Evolutionary conservation across 1,139 yeast species (phyloP).

Genomic region (Candida glucosophila): DNA sequence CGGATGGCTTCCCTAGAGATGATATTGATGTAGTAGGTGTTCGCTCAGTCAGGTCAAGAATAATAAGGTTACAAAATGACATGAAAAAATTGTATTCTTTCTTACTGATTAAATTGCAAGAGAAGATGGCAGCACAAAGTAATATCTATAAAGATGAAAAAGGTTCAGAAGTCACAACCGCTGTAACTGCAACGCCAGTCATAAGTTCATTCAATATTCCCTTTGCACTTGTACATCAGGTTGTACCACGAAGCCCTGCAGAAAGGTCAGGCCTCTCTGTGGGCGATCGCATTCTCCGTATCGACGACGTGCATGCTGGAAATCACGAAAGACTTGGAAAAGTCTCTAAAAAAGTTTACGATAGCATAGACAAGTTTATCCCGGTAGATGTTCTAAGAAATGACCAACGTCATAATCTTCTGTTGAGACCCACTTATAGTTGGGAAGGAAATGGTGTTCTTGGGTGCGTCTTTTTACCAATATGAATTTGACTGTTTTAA

Average conservation of each 20-base stretch:
- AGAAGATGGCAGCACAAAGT: conserved; percentile 1
- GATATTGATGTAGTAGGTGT: conserved; percentile 76
- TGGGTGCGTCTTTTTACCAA: conserved; percentile 59
- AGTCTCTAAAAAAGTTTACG: conserved; percentile 24
- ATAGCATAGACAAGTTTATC: conserved; percentile 18
- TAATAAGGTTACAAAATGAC: conserved; percentile 67
- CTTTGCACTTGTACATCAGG: conserved; percentile 48
- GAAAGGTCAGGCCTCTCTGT: conserved; percentile 27
- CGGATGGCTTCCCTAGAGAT: conserved; percentile 77
- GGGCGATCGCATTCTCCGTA: conserved; percentile 42
- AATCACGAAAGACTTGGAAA: conserved; percentile 40
- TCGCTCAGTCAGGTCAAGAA: conserved; percentile 51
- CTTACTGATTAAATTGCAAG: conserved; percentile 42
- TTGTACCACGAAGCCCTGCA: conserved; percentile 43
- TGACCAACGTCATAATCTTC: conserved; percentile 13
- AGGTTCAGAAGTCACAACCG: neutral
- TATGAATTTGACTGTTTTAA: conserved; percentile 15
- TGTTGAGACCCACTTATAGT: conserved; percentile 41
- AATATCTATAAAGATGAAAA: conserved; percentile 1
- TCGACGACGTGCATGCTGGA: conserved; percentile 47
- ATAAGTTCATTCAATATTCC: conserved; percentile 24
- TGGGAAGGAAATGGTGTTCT: conserved; percentile 72
- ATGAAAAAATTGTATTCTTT: conserved; percentile 39
- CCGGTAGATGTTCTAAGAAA: conserved; percentile 28
- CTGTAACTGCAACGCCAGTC: neutral